These are phyloP conservation scores for Austropuccinia psidii DNA, from an alignment of 1,284 basidiomycete species.

Conservation along the genomic window DNA sequence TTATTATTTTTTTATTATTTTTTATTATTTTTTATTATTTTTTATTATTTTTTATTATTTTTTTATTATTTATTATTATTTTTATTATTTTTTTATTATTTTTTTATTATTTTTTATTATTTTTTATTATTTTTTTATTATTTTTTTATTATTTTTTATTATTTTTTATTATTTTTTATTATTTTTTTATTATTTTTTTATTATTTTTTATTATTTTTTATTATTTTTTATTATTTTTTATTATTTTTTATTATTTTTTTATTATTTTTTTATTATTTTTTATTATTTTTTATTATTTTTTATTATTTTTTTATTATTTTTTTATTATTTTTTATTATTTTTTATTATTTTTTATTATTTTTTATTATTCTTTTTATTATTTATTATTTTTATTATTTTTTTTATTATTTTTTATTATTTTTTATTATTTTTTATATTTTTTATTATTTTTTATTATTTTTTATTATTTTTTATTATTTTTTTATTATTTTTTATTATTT, in stretches of 20 bases:
- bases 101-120: too few species aligned
- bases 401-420: not conserved
- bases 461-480: not conserved
- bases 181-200: not conserved
- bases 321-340: not conserved
- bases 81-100: too few species aligned
- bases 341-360: not conserved
- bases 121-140: too few species aligned
- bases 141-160: too few species aligned
- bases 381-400: not conserved
- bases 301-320: not conserved
- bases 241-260: not conserved
- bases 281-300: not conserved
- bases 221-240: not conserved
- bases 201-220: not conserved
- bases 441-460: not conserved
- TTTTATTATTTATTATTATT: too few species aligned
- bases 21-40: too few species aligned
- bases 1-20: too few species aligned
- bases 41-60: too few species aligned
- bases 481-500: not conserved
- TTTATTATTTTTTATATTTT: not conserved
- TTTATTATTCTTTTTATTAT: not conserved
- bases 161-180: too few species aligned
- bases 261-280: not conserved